Percentiles rank a stretch among this genome's conserved stretches.
Evolutionary conservation across 805 yeast species (phyloP).

Genomic region (Kazachstania africana): DNA sequence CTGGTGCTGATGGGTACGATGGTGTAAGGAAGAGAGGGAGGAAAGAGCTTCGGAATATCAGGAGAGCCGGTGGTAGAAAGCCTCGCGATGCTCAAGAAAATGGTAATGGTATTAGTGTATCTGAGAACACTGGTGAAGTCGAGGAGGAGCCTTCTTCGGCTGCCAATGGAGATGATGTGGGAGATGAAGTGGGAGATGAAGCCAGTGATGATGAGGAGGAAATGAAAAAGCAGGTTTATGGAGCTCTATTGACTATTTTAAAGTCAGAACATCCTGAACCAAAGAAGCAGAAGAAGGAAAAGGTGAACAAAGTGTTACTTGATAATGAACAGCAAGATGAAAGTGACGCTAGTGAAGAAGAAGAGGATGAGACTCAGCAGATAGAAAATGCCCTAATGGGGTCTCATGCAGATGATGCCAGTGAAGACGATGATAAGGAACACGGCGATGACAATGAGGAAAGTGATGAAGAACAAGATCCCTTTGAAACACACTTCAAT

Average conservation of each 20-base stretch:
- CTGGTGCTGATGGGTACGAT: neutral
- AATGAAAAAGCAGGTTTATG: slow-evolving; percentile 40
- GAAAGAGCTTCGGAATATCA: slow-evolving; percentile 45
- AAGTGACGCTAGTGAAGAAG: slow-evolving; percentile 11
- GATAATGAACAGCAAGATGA: slow-evolving; percentile 15
- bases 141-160: slow-evolving; percentile 1
- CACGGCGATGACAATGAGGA: slow-evolving; percentile 15
- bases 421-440: slow-evolving; percentile 16
- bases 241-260: slow-evolving; percentile 54
- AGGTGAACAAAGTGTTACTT: slow-evolving; percentile 5
- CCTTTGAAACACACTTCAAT: slow-evolving; percentile 70
- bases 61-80: slow-evolving; percentile 33
- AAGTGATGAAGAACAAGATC: slow-evolving; percentile 42
- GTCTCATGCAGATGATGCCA: slow-evolving; percentile 19
- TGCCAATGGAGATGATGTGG: slow-evolving; percentile 8
- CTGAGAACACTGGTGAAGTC: slow-evolving; percentile 1
- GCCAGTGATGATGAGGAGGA: slow-evolving; percentile 15
- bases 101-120: slow-evolving; percentile 6
- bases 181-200: slow-evolving; percentile 7
- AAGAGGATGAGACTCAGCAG: slow-evolving; percentile 21
- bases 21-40: slow-evolving; percentile 37
- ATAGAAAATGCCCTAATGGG: slow-evolving; percentile 20
- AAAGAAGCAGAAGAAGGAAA: slow-evolving; percentile 8
- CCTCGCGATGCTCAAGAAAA: slow-evolving; percentile 7
- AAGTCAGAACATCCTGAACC: slow-evolving; percentile 32